Conservation (phyloP, 768 basidiomycete species). For the Pulveroboletus ravenelii region DNA sequence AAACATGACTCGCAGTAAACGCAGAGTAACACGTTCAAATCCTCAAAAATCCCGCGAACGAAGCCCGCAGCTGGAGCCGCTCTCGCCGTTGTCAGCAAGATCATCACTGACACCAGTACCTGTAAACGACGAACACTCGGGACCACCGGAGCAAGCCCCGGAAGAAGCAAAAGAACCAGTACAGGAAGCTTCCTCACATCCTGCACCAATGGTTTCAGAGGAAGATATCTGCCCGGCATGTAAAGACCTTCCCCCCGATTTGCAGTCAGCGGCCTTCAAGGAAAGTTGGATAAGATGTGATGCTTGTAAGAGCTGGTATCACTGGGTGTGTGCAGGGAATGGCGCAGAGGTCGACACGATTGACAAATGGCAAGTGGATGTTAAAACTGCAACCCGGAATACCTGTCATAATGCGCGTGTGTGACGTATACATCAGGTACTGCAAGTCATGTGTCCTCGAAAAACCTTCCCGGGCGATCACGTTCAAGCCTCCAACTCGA, state of each 20-base stretch:
- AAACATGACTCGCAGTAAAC: slow-evolving; percentile 43
- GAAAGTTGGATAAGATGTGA: slow-evolving; percentile 85
- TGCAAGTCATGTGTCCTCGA: slow-evolving; percentile 58
- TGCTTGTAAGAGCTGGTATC: slow-evolving; percentile 76
- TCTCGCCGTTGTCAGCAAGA: slow-evolving; percentile 28
- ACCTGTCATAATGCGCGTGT: slow-evolving; percentile 10
- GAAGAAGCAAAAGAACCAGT: slow-evolving; percentile 14
- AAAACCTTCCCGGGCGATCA: slow-evolving; percentile 61
- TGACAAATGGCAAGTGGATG: slow-evolving; percentile 65
- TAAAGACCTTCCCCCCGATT: slow-evolving; percentile 29
- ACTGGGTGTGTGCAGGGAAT: slow-evolving; percentile 75
- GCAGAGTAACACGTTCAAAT: slow-evolving; percentile 39
- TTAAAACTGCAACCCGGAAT: slow-evolving; percentile 10
- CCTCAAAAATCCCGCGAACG: slow-evolving; percentile 33
- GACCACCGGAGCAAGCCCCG: slow-evolving; percentile 11
- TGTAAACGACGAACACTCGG: slow-evolving; percentile 13
- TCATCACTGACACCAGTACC: slow-evolving; percentile 29
- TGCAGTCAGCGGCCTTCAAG: slow-evolving; percentile 43
- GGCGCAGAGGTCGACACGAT: slow-evolving; percentile 60
- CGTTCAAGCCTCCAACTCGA: slow-evolving; percentile 70
- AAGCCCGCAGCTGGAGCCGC: slow-evolving; percentile 29
- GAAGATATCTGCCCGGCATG: slow-evolving; percentile 51
- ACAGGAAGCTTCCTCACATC: slow-evolving; percentile 11
- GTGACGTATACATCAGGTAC: slow-evolving; percentile 48
- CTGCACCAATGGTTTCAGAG: slow-evolving; percentile 10